Evolutionary conservation across 495 filamentous ascomycete genomes (phyloP), one percentile per base, ranked within the genome.

Genomic region (Daldinia childiae): DNA sequence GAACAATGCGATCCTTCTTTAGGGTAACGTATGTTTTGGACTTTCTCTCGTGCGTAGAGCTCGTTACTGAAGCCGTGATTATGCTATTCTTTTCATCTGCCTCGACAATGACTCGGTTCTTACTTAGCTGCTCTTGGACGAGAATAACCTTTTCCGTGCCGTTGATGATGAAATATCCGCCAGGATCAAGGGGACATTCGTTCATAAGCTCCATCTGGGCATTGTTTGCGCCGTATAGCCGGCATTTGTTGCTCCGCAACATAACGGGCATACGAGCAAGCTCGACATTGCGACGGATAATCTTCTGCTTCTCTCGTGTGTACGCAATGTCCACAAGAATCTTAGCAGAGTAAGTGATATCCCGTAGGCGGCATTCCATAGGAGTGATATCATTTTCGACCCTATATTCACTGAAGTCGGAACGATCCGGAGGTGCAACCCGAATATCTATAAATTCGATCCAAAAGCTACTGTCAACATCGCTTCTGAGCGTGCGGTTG

Each of bases 31-130:
- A 97, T 64, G 91, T 97, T 82, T 99, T 99, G 6, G 95, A 97
- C 79, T 98, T 97, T 54, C 95, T 88, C 81, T 98, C 94, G 75
- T 97, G 93, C 3, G 96, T 98, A 14, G 94, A 97, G 88, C 94
- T 97, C 41, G 92, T 99, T n/a, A 98, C 96, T 6, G 94, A 97
- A 19, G 96, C 96, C 71, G 93, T 91, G n/a, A 97, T 92, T 64
- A 96, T 90, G 27, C 90, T 91, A 69, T 97, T 97, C 77, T 95
- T 94, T 4, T 89, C 86, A 74, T 95, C 93, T 43, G 90, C 88
- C 79, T 99, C 96, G 8, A 99, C 94, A 76, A 99, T 97, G 65
- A 98, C 93, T 82, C 95, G 87, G 80, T 99, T 99, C 84, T 98
- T 98, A 85, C 95, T 98, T 76, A 98, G 82, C 79, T 98, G 95